These are phyloP conservation scores for Clavispora vitiphila DNA, from an alignment of 805 yeast species.

Conservation along the genomic window DNA sequence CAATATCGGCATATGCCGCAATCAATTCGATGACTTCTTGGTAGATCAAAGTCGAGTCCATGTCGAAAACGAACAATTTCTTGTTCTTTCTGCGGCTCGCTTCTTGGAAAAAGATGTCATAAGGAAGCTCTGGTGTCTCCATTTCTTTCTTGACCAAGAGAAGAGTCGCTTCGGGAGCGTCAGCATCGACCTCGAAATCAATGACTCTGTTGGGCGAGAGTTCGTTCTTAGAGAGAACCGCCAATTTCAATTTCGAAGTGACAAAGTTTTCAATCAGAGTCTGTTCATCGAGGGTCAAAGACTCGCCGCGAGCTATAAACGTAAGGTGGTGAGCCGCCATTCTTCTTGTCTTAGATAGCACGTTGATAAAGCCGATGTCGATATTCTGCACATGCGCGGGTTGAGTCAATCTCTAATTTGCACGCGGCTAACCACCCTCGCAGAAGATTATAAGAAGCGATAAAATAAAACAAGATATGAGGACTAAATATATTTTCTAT, in stretches of 20 bases:
- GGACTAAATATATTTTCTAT: not conserved
- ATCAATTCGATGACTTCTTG: slow-evolving; percentile 96
- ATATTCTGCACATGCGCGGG: not conserved
- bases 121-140: slow-evolving; percentile 6
- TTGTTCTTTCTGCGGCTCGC: slow-evolving; percentile 24
- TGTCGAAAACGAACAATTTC: slow-evolving; percentile 82
- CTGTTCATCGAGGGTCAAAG: slow-evolving; percentile 6
- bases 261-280: slow-evolving; percentile 9
- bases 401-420: not conserved
- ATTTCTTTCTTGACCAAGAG: slow-evolving; percentile 8
- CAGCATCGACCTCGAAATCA: slow-evolving; percentile 13
- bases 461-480: not conserved
- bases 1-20: slow-evolving; percentile 91
- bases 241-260: slow-evolving; percentile 6
- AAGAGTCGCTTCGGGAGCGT: slow-evolving; percentile 10
- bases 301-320: slow-evolving; percentile 13
- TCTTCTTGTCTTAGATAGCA: not conserved
- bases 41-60: slow-evolving; percentile 94
- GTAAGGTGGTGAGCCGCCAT: slow-evolving; percentile 6
- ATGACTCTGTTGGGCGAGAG: slow-evolving; percentile 14
- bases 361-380: not conserved
- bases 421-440: too few species aligned
- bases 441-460: too few species aligned
- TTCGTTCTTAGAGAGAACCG: slow-evolving; percentile 10
- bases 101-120: slow-evolving; percentile 32